Evolutionary conservation across 371 early-diverging fungal genomes (phyloP).

Genomic region (Actinomortierella wolfii): DNA sequence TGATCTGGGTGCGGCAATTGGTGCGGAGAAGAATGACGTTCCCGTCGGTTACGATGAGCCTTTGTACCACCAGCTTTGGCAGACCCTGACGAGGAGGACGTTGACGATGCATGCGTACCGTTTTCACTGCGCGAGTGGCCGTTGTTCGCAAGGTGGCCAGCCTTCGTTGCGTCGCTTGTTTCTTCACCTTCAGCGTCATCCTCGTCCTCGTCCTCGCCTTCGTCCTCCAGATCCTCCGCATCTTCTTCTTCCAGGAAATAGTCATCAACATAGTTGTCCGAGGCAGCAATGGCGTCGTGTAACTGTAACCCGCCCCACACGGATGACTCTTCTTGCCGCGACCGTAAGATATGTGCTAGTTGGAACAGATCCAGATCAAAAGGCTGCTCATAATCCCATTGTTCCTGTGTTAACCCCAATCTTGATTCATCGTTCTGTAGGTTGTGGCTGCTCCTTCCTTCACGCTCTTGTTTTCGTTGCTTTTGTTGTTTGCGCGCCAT

Average conservation of each 20-base stretch:
- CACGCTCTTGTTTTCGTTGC: constrained; percentile 4
- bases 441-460: constrained; percentile 1
- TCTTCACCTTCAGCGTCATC: background rate
- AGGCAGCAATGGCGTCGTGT: constrained; percentile 27
- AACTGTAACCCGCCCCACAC: constrained; percentile 39
- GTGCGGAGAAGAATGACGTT: too few species aligned
- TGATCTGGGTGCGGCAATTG: too few species aligned
- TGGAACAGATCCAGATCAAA: constrained; percentile 31
- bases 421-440: constrained; percentile 4
- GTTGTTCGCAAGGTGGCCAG: background rate
- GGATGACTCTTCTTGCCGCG: constrained; percentile 34
- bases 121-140: too few species aligned
- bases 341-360: constrained; percentile 21
- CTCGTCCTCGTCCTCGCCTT: background rate
- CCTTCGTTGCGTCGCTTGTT: background rate
- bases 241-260: constrained; percentile 42
- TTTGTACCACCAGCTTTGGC: too few species aligned
- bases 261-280: constrained; percentile 23
- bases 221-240: constrained; percentile 18
- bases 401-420: background rate
- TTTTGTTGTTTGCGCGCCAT: constrained; percentile 17
- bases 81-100: too few species aligned
- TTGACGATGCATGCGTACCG: too few species aligned
- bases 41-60: too few species aligned
- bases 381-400: constrained; percentile 13